Base-by-base conservation (phyloP, 2,329 filamentous ascomycete species). In the Nigrospora osmanthi region DNA sequence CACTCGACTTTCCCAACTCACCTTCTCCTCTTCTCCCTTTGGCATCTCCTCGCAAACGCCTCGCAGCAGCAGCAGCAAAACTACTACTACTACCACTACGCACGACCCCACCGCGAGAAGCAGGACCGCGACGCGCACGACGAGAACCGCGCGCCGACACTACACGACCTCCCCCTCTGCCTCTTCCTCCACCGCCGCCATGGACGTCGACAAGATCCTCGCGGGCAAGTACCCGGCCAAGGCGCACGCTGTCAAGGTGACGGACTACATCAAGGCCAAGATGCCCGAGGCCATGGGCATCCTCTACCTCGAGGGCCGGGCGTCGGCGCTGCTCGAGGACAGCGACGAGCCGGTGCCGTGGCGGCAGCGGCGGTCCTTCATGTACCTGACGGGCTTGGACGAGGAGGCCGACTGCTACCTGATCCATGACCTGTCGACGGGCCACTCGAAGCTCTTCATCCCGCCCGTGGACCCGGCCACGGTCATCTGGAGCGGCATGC, bases 401-500 rank as follows among this genome's bases (percentile, higher is more conserved):
- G 76, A 82, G 50, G 75, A 94, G 30, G 78, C 90, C 47, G 89
- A 96, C 65, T 85, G 85, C 57, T 83, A 83, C 61, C 78, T 89
- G 48, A 77, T 84, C 46, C 95, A 96, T 71, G 84, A 95, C 52
- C 83, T 95, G 47, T 71, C 77, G 38, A 75, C 79, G 40, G 76
- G 81, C 52, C 80, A 81, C 55, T 78, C 90, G 35, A 94, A 84
- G 3, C 80, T 98, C 40, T 98, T 90, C 69, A 91, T 98, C 56
- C 91, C 93, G 2, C 87, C 89, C 14, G 78, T 90, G 56, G 83
- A 95, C 55, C 79, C 88, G n/a, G 87, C 93, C 37, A 83, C 82
- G 44, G 89, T 97, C 47, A 88, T 97, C 59, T 98, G 91, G 91
- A 87, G 85, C 28, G 93, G 93, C 12, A 76, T 97, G 14, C 93